A percentile compares a stretch with the other conserved stretches of the same genome.
These are phyloP conservation scores for Xylaria palmicola DNA, from an alignment of 495 filamentous ascomycete species.

Conservation along the genomic window DNA sequence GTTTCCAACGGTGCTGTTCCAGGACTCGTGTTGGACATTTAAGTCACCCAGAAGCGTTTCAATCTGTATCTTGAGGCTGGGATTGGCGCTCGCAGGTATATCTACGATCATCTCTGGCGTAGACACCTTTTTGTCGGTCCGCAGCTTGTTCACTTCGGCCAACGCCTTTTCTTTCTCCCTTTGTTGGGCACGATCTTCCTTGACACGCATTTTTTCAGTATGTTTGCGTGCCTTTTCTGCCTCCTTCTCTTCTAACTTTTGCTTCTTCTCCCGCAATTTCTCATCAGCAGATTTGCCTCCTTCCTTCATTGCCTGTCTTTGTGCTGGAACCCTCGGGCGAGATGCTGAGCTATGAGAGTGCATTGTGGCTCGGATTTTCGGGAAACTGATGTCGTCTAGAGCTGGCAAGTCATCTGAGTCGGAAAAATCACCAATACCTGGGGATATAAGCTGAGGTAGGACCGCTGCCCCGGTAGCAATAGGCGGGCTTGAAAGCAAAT, in stretches of 20 bases:
- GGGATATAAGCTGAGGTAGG: neutral
- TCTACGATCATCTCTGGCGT: slow-evolving; percentile 84
- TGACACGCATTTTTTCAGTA: slow-evolving; percentile 50
- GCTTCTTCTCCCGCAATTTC: slow-evolving; percentile 32
- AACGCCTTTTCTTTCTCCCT: slow-evolving; percentile 68
- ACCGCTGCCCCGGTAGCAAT: neutral
- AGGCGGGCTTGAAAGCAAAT: slow-evolving; percentile 7
- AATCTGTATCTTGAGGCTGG: slow-evolving; percentile 56
- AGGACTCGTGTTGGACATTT: slow-evolving; percentile 39
- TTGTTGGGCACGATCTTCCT: slow-evolving; percentile 61
- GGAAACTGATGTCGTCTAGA: slow-evolving; percentile 30
- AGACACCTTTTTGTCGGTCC: slow-evolving; percentile 73
- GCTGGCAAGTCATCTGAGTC: slow-evolving; percentile 43
- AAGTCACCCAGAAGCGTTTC: slow-evolving; percentile 52
- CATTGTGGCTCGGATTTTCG: slow-evolving; percentile 18
- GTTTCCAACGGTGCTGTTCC: slow-evolving; percentile 52
- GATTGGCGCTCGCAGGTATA: slow-evolving; percentile 57
- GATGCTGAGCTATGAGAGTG: slow-evolving; percentile 16
- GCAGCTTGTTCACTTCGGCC: slow-evolving; percentile 71
- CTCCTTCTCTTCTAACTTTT: slow-evolving; percentile 46
- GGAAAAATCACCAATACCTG: slow-evolving; percentile 24
- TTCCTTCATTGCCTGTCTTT: slow-evolving; percentile 12
- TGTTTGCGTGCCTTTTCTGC: slow-evolving; percentile 56
- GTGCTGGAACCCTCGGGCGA: slow-evolving; percentile 15
- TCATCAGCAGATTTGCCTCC: slow-evolving; percentile 36